Base-by-base conservation (phyloP, 2,329 filamentous ascomycete species). In the Zarea fungicola region DNA sequence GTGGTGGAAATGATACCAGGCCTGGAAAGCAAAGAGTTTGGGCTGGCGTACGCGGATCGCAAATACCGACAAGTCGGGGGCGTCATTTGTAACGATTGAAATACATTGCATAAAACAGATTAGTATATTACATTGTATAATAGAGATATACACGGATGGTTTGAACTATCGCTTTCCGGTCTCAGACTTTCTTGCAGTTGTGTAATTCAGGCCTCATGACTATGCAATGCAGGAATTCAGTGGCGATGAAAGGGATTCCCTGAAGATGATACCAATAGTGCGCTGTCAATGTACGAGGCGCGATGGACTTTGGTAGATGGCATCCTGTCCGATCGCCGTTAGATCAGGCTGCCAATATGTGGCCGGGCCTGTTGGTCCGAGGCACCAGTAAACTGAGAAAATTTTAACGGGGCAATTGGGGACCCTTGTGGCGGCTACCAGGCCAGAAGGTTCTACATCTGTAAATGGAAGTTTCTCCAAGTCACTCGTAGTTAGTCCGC, bases 31-130 rank as follows among this genome's bases (percentile, higher is more conserved):
- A 60, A 64, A n/a, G 61, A 61, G 3, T 74, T 76, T 57, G 74
- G 70, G 14, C 60, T 78, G 55, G 61, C 72, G 19, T 78, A 78
- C 59, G 71, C 72, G 40, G 71, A 78, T 62, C 63, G 75, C 48
- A 66, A 58, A 53, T 78, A 77, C 55, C 66, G 75, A 40, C 66
- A 66, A 50, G 55, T 74, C 18, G 72, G 72, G 11, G 58, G 55
- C 3, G 62, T 64, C 9, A 63, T 73, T 50, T 40, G 32, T 5
- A 44, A 48, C 18, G 44, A 46, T 3, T 47, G 45, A 41, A n/a
- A 7, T 25, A 18, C 16, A 19, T 18, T n/a, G 23, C 23, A 29
- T 22, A 32, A 5, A 32, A 31, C 13, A 32, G 1, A 11, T n/a
- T n/a, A 21, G 5, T 26, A 25, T 16, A 26, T 21, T 32, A 5